Base-by-base conservation (phyloP, 192 early-diverging fungal genomes). In the Coemansia asiatica region DNA sequence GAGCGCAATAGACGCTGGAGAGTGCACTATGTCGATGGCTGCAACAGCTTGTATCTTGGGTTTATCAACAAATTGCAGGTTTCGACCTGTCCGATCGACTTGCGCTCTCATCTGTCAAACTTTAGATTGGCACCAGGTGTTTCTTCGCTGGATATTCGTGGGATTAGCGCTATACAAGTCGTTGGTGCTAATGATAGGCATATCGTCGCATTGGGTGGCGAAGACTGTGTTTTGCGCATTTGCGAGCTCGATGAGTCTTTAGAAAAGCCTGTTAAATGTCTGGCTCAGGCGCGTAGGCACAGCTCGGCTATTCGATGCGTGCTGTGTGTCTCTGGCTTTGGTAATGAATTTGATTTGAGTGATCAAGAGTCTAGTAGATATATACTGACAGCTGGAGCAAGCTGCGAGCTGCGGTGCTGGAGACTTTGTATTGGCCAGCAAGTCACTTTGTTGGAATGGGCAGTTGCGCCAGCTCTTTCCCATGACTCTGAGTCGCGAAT, bases 1-100 rank as follows among this genome's bases (percentile, higher is more conserved):
- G 92, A 89, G 46, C 90, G 86, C 4, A 83, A 89, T 61, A 77
- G 91, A 26, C 74, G 74, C 19, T 95, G 92, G 92, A 86, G 89
- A 31, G 85, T 93, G 46, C 50, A 67, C 0, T 79, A 77, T 2
- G 2, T 10, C 5, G 59, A 79, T 19, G 84, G 40, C 4, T 33
- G 86, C 62, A 71, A 68, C 21, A 67, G 69, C 10, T 27, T 89
- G 56, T 68, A 79, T 5, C 68, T 86, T 8, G 79, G 74, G 0
- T 86, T 92, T 72, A 35, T 77, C 29, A 56, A 61, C 27, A 51
- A 63, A 18, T 35, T 61, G 16, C 57, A 60, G 56, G 81, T 84
- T 59, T 87, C 87, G 50, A 75, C 87, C 2, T 83, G 88, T n/a
- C 19, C 19, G 13, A n/a, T 51, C 1, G 13, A 8, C 8, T 19